Evolutionary conservation across 768 basidiomycete genomes (phyloP), one percentile per base, ranked within the genome.

Genomic region (Boletus reticuloceps): DNA sequence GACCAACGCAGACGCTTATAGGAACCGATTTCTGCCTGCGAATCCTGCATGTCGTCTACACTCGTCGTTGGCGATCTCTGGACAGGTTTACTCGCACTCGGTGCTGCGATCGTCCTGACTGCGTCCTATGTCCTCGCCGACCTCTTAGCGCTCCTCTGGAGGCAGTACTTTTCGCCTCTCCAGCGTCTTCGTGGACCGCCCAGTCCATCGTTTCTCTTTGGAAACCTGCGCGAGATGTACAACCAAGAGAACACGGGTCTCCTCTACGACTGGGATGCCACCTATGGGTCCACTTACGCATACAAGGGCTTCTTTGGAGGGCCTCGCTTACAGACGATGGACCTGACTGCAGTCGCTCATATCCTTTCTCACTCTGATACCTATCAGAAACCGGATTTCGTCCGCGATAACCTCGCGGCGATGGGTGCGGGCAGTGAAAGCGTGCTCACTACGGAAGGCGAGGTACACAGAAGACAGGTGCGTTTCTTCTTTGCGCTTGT

Each of bases 311-410:
- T 82, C 69, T 63, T 81, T 51, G 75, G 77, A 36, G 80, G 78
- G 4, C 73, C 74, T 45, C 72, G 86, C 22, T 74, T 88, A 54
- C 74, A 84, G 69, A 84, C 82, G 8, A 79, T 78, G 46, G 86
- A 87, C 69, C 79, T 81, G 5, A 66, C 73, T 19, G 84, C 85
- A 1, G 66, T 88, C 38, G 72, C 77, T 5, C 79, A 86, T 53
- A 82, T 89, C 43, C 77, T 89, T 46, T 69, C 74, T 10, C 75
- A 79, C 49, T 75, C 82, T 0, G 81, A 85, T 56, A 73, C 80
- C 53, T 84, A 81, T 61, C 83, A 81, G 29, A 88, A 88, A 67
- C 84, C 85, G 3, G 77, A 81, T 54, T 82, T 82, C 56, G 73
- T 84, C 16, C 68, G 76, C 14, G 80, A 82, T 40, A 75, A 68